These are phyloP conservation scores for Leptographium lundbergii DNA, from an alignment of 2,329 filamentous ascomycete species.

Conservation along the genomic window DNA sequence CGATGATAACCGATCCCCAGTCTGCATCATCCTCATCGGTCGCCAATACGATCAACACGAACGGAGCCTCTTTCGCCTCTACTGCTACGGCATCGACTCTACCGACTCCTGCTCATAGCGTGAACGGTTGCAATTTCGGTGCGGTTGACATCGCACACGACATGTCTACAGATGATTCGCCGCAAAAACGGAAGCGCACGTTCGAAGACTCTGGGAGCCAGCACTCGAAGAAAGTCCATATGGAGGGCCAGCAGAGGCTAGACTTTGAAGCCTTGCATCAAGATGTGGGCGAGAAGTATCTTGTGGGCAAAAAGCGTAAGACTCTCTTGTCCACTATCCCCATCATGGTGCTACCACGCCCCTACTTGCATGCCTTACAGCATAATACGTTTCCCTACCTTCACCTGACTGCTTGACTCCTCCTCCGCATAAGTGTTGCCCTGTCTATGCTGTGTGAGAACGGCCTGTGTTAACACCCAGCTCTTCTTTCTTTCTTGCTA, in stretches of 20 bases:
- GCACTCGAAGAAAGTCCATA: conserved; percentile 48
- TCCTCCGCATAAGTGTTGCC: not conserved
- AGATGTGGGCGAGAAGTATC: conserved; percentile 55
- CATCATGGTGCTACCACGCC: not conserved
- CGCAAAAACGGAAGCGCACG: conserved; percentile 49
- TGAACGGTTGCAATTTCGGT: conserved; percentile 39
- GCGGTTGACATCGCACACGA: conserved; percentile 30
- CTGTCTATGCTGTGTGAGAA: not conserved
- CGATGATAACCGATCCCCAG: conserved; percentile 38
- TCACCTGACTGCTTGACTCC: not conserved
- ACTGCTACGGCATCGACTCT: conserved; percentile 34
- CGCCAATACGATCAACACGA: conserved; percentile 28
- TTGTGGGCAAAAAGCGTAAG: conserved; percentile 56
- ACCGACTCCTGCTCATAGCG: conserved; percentile 50
- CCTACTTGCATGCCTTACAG: not conserved
- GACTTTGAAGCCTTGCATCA: conserved; percentile 53
- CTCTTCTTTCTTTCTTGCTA: conserved; percentile 2
- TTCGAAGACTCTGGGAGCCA: conserved; percentile 43
- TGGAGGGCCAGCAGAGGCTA: conserved; percentile 43
- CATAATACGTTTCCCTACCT: not conserved
- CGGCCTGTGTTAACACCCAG: conserved; percentile 29
- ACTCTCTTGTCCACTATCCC: conserved; percentile 7
- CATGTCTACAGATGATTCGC: conserved; percentile 32
- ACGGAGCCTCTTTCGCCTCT: conserved; percentile 31
- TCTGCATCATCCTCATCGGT: conserved; percentile 18